phyloP scores from a whole-genome alignment of 768 basidiomycete species.

The Krasilnikovozyma curviuscula region DNA sequence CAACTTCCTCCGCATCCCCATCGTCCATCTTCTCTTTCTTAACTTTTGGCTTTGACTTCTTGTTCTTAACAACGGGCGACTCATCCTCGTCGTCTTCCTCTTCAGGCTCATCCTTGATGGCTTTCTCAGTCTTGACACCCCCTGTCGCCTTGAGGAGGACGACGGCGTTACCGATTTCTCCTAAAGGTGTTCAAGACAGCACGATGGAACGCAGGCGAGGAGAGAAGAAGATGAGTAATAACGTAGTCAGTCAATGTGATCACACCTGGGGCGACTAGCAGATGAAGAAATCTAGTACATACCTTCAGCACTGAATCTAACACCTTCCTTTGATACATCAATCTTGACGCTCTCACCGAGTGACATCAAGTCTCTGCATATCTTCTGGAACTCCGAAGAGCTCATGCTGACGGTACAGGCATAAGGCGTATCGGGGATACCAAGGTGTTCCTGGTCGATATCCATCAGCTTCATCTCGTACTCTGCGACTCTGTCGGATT shows the following conservation, averaged over 20 bases:
- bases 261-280: too few species aligned
- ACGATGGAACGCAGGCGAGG: too few species aligned
- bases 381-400: conserved; percentile 67
- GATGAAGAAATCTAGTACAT: too few species aligned
- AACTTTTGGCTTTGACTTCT: conserved; percentile 18
- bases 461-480: conserved; percentile 99
- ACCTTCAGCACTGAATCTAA: conserved; percentile 78
- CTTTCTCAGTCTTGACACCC: conserved; percentile 29
- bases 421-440: conserved; percentile 93
- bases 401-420: conserved; percentile 80
- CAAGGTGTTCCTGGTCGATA: conserved; percentile 83
- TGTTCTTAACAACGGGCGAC: conserved; percentile 28
- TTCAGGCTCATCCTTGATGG: conserved; percentile 14
- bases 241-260: too few species aligned
- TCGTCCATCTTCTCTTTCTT: conserved; percentile 13
- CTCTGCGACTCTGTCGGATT: conserved; percentile 79
- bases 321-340: conserved; percentile 88
- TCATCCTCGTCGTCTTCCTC: conserved; percentile 26
- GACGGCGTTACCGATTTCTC: conserved; percentile 79
- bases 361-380: conserved; percentile 73
- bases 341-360: conserved; percentile 90
- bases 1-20: neutral
- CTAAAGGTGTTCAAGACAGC: too few species aligned
- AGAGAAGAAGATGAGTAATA: too few species aligned
- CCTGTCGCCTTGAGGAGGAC: conserved; percentile 43